Conservation (phyloP, 2,329 filamentous ascomycete species). For the Claviceps spartinae region DNA sequence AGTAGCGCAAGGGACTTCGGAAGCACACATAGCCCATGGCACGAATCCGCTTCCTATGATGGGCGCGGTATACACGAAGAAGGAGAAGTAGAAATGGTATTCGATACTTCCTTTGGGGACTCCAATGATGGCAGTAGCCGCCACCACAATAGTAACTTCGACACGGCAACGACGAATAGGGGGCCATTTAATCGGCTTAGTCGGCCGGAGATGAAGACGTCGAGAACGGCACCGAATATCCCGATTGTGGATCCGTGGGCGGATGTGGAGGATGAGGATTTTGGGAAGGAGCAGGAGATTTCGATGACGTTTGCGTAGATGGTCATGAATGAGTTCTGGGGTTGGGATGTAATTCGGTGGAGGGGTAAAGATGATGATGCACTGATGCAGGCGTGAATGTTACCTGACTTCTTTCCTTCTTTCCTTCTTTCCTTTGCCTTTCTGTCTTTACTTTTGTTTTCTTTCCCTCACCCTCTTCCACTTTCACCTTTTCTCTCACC, state of each 20-base stretch:
- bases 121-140: constrained; percentile 2
- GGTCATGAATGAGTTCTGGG: background rate
- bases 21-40: constrained; percentile 2
- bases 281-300: constrained; percentile 62
- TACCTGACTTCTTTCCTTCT: background rate
- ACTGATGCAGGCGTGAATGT: background rate
- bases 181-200: constrained; percentile 14
- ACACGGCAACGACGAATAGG: constrained; percentile 13
- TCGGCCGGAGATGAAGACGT: constrained; percentile 20
- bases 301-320: constrained; percentile 65
- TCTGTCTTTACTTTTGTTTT: background rate
- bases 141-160: background rate
- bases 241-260: constrained; percentile 53
- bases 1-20: constrained; percentile 6
- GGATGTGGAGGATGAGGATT: constrained; percentile 52
- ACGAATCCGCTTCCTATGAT: constrained; percentile 14
- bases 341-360: background rate
- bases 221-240: constrained; percentile 37
- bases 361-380: background rate
- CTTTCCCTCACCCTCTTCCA: background rate
- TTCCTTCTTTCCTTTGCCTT: background rate
- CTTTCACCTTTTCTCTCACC: background rate
- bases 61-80: constrained; percentile 19
- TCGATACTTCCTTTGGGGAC: constrained; percentile 49
- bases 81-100: constrained; percentile 54